phyloP scores from a whole-genome alignment of 192 early-diverging fungal species.

The Thamnidium elegans region DNA sequence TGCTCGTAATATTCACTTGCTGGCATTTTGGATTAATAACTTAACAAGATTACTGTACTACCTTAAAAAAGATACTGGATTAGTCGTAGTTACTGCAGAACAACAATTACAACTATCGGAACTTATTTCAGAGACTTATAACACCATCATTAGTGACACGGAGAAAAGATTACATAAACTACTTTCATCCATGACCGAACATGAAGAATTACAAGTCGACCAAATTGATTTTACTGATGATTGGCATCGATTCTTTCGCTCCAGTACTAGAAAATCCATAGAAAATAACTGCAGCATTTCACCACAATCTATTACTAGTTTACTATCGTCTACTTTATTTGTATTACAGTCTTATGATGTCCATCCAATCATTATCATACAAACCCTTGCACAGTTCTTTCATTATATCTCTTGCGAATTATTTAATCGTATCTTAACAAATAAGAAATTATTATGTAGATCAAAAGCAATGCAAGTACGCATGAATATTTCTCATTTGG shows the following conservation, averaged over 20 bases:
- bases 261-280: constrained; percentile 12
- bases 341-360: constrained; percentile 71
- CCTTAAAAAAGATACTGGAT: constrained; percentile 79
- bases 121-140: constrained; percentile 66
- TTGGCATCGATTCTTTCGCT: constrained; percentile 56
- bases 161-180: constrained; percentile 63
- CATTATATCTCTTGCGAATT: constrained; percentile 75
- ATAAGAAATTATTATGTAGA: constrained; percentile 71
- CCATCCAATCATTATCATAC: constrained; percentile 72
- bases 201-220: constrained; percentile 69
- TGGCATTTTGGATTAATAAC: constrained; percentile 88
- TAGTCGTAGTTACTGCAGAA: constrained; percentile 65
- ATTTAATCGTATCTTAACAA: constrained; percentile 86
- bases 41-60: constrained; percentile 78
- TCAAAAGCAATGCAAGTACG: constrained; percentile 81
- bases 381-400: constrained; percentile 73
- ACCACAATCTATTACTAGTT: constrained; percentile 71
- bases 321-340: constrained; percentile 67
- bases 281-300: constrained; percentile 34
- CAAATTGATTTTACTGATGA: constrained; percentile 58
- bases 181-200: constrained; percentile 56
- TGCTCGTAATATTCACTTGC: constrained; percentile 54
- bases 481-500: constrained; percentile 76
- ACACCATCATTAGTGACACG: constrained; percentile 60
- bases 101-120: constrained; percentile 79